phyloP scores from a whole-genome alignment of 2,329 filamentous ascomycete species.

The Blumeria graminis region DNA sequence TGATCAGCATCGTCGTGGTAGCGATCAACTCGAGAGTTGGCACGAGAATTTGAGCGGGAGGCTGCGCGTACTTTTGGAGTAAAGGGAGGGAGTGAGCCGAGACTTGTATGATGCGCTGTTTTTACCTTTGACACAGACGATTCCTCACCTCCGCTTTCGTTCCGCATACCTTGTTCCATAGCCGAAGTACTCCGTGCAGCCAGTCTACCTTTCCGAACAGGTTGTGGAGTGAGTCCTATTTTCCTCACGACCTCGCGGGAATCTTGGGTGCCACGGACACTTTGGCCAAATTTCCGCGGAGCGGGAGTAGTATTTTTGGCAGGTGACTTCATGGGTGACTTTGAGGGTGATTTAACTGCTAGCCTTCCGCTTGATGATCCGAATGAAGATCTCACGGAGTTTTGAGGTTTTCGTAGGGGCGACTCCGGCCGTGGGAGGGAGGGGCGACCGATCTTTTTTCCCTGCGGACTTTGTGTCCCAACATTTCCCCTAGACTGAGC shows the following conservation, averaged over 20 bases:
- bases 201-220: constrained; percentile 23
- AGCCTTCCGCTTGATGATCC: constrained; percentile 22
- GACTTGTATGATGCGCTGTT: constrained; percentile 26
- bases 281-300: constrained; percentile 37
- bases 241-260: constrained; percentile 37
- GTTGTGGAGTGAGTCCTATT: constrained; percentile 19
- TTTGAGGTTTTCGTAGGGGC: constrained; percentile 45
- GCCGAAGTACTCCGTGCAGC: constrained; percentile 35
- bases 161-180: constrained; percentile 19
- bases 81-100: neutral
- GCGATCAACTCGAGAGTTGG: constrained; percentile 17
- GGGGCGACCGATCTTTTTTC: constrained; percentile 42
- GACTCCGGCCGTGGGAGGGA: constrained; percentile 79
- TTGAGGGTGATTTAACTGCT: too few relatives aligned
- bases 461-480: constrained; percentile 39
- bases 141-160: too few relatives aligned
- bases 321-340: constrained; percentile 17
- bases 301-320: constrained; percentile 39
- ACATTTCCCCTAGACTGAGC: constrained; percentile 68
- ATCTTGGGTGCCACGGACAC: constrained; percentile 28
- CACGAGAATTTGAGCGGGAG: constrained; percentile 10
- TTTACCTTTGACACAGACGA: constrained; percentile 20
- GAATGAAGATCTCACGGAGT: constrained; percentile 29
- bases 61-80: constrained; percentile 18
- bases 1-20: constrained; percentile 39